Evolutionary conservation across 257 asterid species (phyloP), one percentile per base, ranked within the genome.

Genomic region (Ocimum tenuiflorum): DNA sequence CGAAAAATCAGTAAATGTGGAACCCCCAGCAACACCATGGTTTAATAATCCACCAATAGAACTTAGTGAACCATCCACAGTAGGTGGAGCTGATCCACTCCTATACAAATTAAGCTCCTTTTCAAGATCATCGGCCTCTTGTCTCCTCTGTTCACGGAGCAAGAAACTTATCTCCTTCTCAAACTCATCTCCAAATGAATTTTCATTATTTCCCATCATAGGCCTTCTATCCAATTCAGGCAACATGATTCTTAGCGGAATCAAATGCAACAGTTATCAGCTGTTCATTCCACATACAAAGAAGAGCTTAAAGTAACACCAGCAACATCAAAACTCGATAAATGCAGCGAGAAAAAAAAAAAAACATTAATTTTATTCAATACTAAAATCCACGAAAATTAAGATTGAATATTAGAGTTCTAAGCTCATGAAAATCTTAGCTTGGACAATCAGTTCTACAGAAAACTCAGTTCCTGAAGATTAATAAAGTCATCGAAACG

Each of bases 41-140:
- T 77, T 83, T 63, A 86, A 81, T 75, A 94, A 68, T 51, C 99
- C 97, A 67, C 96, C 97, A 59, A 88, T 90, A 17, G 99, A 96
- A 74, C 48, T 94, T 70, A 90, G 55, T 3, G 99, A 94, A 55
- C 99, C 96, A 73, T 94, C 97, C 48, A 94, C 95, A 59, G 97
- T 94, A 20, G 99, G 99, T 12, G 99, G 99, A 54, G 99, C 99
- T 12, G 99, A 94, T 58, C 99, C 99, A 76, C 97, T 94, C 78
- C 99, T 82, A 61, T 71, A 94, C 82, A 94, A 75, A 78, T 90
- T 94, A 75, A 88, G 85, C 83, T 94, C 97, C 81, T 81, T 88
- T 64, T 90, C 99, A 27, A 51, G 91, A 74, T 90, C 97, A 83
- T 85, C 95, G 5, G 83, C 80, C 19, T 84, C 96, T 17, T 81